A percentile compares a stretch with the other conserved stretches of the same genome.
Evolutionary conservation across 176 grass and related monocot species (phyloP).

Genomic region (Hsuehochloa calcarea): DNA sequence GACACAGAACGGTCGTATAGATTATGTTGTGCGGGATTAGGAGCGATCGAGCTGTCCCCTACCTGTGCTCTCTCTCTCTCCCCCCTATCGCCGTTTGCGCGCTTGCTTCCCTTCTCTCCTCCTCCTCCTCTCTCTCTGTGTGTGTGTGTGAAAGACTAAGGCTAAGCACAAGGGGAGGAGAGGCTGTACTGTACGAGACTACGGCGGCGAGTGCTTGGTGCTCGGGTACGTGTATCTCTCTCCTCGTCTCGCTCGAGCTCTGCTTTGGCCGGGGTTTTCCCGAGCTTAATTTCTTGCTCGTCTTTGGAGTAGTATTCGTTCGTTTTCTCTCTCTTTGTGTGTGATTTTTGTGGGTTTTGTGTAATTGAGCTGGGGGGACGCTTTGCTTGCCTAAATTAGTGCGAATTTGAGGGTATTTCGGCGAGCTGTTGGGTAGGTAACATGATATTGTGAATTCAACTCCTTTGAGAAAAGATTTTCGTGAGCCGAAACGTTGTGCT

Average conservation of each 20-base stretch:
- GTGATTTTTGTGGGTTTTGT: background rate
- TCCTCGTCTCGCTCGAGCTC: background rate
- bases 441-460: background rate
- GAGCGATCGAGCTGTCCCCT: slow-evolving; percentile 58
- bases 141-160: background rate
- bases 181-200: background rate
- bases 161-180: background rate
- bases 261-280: slow-evolving; percentile 11
- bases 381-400: background rate
- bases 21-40: slow-evolving; percentile 52
- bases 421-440: background rate
- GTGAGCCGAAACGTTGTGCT: background rate
- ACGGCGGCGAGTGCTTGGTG: background rate
- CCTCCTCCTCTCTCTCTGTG: background rate
- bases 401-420: slow-evolving; percentile 1
- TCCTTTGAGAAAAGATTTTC: background rate
- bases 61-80: slow-evolving; percentile 27
- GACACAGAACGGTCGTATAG: slow-evolving; percentile 36
- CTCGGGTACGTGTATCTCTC: slow-evolving; percentile 28
- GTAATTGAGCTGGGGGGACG: background rate
- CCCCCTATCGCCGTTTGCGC: slow-evolving; percentile 4
- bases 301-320: background rate
- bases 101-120: background rate
- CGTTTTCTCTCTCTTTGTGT: background rate
- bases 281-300: background rate